Base-by-base conservation (phyloP, 129 eudicot genomes). In the Chrysanthemum lavandulifolium region DNA sequence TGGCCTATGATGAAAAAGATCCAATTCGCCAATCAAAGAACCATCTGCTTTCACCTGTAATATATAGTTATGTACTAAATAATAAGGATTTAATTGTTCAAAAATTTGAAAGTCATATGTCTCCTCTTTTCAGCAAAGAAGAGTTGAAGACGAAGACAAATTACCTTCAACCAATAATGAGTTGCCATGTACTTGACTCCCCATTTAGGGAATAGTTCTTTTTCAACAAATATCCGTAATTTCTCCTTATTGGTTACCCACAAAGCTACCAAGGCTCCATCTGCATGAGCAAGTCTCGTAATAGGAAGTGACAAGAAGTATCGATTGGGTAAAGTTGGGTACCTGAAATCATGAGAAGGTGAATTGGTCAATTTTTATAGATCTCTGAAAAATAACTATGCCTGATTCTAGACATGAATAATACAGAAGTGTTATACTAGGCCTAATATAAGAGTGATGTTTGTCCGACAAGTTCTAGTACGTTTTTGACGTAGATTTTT, bases 181-280 rank as follows among this genome's bases (percentile, higher is more conserved):
- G 95, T 93, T 65, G 92, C 89, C 76, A 79, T 67, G 77, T 87
- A 79, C 69, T 85, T 84, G 65, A 93, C 92, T 49, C 98, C 98
- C 98, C 97, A 93, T 61, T 81, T 83, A 14, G 97, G 96, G 71
- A 93, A 93, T 68, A 93, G 66, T 51, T 89, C 98, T 11, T 84
- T 84, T 80, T 93, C 97, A 25, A 93, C 89, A 78, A 93, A 93
- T 75, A 73, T 75, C 53, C 98, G 80, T 47, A 93, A 61, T 75
- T 93, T 93, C 80, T 93, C 98, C 70, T 95, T 89, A 72, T 93
- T 93, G 45, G 98, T 93, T 43, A 93, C 92, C 98, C 98, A 93
- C 65, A 93, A 76, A 74, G 96, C 98, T 67, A 93, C 85, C 67
- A 93, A 67, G 6, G 98, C 89, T 65, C 97, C 98, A 40, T 43